Evolutionary conservation across 2,329 filamentous ascomycete genomes (phyloP), one percentile per base, ranked within the genome.

Genomic region (Aspergillus sp.): DNA sequence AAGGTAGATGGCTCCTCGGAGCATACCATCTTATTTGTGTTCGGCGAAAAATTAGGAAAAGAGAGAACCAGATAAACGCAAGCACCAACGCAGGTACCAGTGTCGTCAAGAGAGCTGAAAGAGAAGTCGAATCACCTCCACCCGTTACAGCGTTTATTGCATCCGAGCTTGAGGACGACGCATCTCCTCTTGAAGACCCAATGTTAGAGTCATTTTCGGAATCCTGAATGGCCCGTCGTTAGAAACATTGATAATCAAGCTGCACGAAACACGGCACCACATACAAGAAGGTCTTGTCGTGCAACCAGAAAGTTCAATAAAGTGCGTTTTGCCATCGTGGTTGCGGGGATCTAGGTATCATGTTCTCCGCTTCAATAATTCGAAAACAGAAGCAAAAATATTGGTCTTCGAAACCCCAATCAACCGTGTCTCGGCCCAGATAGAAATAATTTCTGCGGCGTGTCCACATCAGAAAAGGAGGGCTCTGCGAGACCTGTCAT

Each of bases 51-150:
- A 81, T 68, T 43, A 82, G 63, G 62, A 83, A 83, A 23, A 77
- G 61, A 12, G 70, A 60, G 47, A 82, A 72, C 67, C 77, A 76
- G 44, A 80, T 73, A 2, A 68, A 52, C 6, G 80, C 75, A 52
- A 81, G 73, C 41, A 81, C 56, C 52, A 80, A 64, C 5, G 77
- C 72, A 2, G 81, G 81, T 7, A 79, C 67, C 15, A 83, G 69
- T n/a, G 81, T 82, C 23, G 77, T 78, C 19, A 82, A 55, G 53
- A 83, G 69, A 1, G 73, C 73, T 5, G 78, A 82, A 31, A 79
- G 68, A 3, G 83, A 84, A n/a, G 80, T 82, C 25, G 81, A 79
- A 14, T 67, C 41, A 19, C 49, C 68, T 7, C 58, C 65, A 21
- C 70, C 67, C 2, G 68, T 73, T 23, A 77, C 59, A 7, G 58